Percentiles rank a stretch among this genome's conserved stretches.
Conservation (phyloP, 225 moss, liverwort and hornwort genomes). For the Marchantia polymorpha region DNA sequence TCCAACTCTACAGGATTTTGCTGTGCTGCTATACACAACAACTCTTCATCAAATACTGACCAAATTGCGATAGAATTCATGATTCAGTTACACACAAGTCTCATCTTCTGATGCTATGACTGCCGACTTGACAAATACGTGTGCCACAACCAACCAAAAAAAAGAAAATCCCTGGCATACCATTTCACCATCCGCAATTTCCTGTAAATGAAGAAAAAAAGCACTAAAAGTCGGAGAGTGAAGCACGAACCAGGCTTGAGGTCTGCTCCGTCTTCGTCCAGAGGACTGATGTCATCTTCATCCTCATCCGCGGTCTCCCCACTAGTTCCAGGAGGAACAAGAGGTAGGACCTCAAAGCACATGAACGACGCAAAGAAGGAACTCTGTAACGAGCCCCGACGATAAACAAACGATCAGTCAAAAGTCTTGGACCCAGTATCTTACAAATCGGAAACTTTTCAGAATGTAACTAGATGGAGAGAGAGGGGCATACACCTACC, state of each 20-base stretch:
- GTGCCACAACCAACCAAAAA: too few relatives aligned
- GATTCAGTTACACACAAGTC: too few relatives aligned
- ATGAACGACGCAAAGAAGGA: slow-evolving; percentile 96
- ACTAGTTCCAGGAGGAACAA: slow-evolving; percentile 64
- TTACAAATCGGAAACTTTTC: not conserved
- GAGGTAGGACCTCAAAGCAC: slow-evolving; percentile 95
- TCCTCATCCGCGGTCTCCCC: slow-evolving; percentile 67
- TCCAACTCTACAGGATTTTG: slow-evolving; percentile 91
- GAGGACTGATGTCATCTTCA: slow-evolving; percentile 76
- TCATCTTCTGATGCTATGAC: not conserved
- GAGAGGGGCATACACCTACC: slow-evolving; percentile 36
- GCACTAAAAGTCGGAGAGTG: not conserved
- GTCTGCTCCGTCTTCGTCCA: slow-evolving; percentile 74
- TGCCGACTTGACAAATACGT: not conserved
- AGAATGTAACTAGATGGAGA: not conserved
- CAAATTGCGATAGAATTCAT: not conserved
- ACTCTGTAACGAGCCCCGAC: slow-evolving; percentile 48
- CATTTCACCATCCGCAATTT: not conserved
- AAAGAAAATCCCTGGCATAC: not conserved
- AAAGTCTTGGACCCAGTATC: not conserved
- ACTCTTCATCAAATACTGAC: not conserved
- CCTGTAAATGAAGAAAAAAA: not conserved
- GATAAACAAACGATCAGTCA: not conserved
- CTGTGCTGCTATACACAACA: slow-evolving; percentile 54
- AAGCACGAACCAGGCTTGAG: slow-evolving; percentile 57